phyloP scores from a whole-genome alignment of 108 stramenopile genomes.

The Epithemia pelagica region DNA sequence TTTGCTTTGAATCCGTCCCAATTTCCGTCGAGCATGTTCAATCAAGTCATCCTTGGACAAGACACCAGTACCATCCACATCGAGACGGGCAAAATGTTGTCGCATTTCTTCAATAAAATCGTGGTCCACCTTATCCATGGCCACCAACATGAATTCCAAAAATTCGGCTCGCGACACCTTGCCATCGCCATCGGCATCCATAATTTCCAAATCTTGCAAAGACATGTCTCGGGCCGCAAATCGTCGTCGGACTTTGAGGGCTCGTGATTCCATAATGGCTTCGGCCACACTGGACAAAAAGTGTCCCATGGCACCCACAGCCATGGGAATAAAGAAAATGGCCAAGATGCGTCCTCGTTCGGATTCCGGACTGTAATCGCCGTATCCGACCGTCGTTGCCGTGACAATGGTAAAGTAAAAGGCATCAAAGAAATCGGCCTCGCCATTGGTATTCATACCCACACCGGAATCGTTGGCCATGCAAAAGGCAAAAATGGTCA shows the following conservation, averaged over 20 bases:
- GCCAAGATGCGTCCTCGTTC: conserved; percentile 19
- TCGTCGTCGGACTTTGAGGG: conserved; percentile 15
- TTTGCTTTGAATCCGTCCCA: conserved; percentile 28
- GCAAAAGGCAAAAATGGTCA: background rate
- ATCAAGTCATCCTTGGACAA: conserved; percentile 45
- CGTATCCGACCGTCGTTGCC: conserved; percentile 62
- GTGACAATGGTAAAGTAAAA: conserved; percentile 20
- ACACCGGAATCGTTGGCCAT: background rate
- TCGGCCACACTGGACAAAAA: conserved; percentile 41
- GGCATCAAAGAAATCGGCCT: conserved; percentile 5
- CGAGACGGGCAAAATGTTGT: conserved; percentile 45
- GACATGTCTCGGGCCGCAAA: conserved; percentile 33
- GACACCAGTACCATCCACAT: conserved; percentile 35
- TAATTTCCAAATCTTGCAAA: conserved; percentile 43
- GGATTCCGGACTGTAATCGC: conserved; percentile 42
- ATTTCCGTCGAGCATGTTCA: conserved; percentile 33
- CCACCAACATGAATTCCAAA: conserved; percentile 72
- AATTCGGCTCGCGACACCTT: conserved; percentile 62
- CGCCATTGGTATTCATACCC: conserved; percentile 3
- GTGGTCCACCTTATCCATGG: conserved; percentile 67
- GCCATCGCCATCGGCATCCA: conserved; percentile 36
- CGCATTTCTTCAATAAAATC: conserved; percentile 53
- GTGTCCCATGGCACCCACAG: conserved; percentile 51
- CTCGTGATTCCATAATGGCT: conserved; percentile 24
- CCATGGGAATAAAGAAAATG: conserved; percentile 51